Percentiles rank a stretch among this genome's conserved stretches.
Evolutionary conservation across 495 filamentous ascomycete species (phyloP).

Genomic region (Penicillium simplicissimum): DNA sequence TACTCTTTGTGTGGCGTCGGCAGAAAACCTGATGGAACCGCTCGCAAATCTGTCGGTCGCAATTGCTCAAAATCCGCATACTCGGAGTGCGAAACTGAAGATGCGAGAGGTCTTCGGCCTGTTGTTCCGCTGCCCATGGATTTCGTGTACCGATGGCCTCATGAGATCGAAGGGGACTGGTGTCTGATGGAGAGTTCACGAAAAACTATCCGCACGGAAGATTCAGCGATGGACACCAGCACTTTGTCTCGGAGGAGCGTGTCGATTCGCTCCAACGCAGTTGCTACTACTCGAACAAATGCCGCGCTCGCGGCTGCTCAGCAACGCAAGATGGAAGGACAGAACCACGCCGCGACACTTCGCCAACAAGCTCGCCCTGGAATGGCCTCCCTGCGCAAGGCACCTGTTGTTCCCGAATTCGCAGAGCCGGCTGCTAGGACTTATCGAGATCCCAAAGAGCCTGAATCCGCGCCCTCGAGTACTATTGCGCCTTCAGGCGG

Average conservation of each 20-base stretch:
- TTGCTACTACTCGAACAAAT: conserved; percentile 40
- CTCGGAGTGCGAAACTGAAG: conserved; percentile 72
- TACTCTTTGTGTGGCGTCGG: conserved; percentile 56
- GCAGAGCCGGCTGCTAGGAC: conserved; percentile 16
- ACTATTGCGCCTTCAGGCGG: conserved; percentile 30
- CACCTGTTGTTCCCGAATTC: conserved; percentile 34
- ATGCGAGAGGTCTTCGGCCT: conserved; percentile 67
- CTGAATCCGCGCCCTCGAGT: conserved; percentile 10
- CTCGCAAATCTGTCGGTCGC: conserved; percentile 43
- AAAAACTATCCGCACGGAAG: conserved; percentile 29
- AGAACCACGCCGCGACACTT: conserved; percentile 50
- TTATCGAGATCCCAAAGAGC: conserved; percentile 24
- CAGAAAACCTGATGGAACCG: conserved; percentile 43
- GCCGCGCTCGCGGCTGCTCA: conserved; percentile 46
- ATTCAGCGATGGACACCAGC: conserved; percentile 34
- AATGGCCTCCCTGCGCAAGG: conserved; percentile 31
- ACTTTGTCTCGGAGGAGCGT: conserved; percentile 34
- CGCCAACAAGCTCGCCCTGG: conserved; percentile 46
- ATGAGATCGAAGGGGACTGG: conserved; percentile 44
- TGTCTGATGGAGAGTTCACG: conserved; percentile 37
- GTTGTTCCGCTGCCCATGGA: conserved; percentile 67
- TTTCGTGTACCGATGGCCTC: conserved; percentile 62
- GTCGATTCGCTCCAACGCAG: conserved; percentile 28
- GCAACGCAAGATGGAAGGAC: conserved; percentile 41
- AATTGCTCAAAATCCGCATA: conserved; percentile 56